These are phyloP conservation scores for Erysiphe neolycopersici DNA, from an alignment of 2,329 filamentous ascomycete species.

Conservation along the genomic window DNA sequence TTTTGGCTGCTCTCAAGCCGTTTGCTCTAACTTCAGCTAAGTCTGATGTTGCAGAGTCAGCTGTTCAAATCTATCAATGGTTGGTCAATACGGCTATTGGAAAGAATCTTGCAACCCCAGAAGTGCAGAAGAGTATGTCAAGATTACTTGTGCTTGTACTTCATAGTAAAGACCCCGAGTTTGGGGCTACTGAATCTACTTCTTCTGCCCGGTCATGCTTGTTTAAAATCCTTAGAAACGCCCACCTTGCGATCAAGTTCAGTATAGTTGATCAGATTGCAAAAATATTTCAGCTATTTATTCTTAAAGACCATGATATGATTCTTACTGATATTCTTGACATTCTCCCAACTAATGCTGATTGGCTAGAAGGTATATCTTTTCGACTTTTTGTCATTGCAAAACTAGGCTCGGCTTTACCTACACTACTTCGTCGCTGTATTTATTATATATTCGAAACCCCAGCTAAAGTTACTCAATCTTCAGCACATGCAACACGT, in stretches of 20 bases:
- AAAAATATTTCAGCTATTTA: constrained; percentile 51
- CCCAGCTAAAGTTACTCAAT: constrained; percentile 41
- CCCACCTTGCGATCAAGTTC: constrained; percentile 47
- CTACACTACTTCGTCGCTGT: constrained; percentile 60
- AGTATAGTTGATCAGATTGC: constrained; percentile 43
- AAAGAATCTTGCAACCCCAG: constrained; percentile 41
- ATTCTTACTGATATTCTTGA: constrained; percentile 66
- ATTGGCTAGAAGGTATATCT: constrained; percentile 58
- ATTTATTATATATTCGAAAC: constrained; percentile 91
- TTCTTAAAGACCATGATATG: constrained; percentile 59
- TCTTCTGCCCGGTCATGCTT: constrained; percentile 38
- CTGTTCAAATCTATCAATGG: constrained; percentile 54
- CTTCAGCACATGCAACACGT: constrained; percentile 40
- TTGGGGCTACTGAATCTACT: constrained; percentile 20
- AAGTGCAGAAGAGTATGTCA: constrained; percentile 38
- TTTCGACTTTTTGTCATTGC: constrained; percentile 54
- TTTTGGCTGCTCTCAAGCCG: constrained; percentile 25
- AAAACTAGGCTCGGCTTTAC: constrained; percentile 56
- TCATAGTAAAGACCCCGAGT: constrained; percentile 31
- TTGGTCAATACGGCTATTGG: constrained; percentile 41
- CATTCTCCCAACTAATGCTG: constrained; percentile 45
- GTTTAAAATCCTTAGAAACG: constrained; percentile 40
- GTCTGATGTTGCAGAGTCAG: constrained; percentile 34
- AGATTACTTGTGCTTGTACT: constrained; percentile 44
- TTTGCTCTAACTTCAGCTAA: constrained; percentile 10